These are phyloP conservation scores for Maudiozyma pseudohumilis DNA, from an alignment of 805 yeast species.

Conservation along the genomic window DNA sequence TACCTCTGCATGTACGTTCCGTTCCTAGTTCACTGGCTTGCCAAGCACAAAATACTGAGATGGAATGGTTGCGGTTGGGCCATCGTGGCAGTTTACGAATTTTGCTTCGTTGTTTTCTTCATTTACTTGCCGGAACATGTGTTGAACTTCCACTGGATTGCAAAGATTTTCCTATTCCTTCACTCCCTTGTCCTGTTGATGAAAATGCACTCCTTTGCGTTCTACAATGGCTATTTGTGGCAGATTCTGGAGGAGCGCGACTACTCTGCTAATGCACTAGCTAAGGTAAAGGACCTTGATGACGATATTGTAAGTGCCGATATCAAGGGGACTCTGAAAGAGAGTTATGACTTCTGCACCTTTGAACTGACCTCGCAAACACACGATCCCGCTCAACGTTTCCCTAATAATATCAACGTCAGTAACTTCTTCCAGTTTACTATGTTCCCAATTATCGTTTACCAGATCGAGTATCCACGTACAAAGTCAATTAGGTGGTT, in stretches of 20 bases:
- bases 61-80: conserved; percentile 65
- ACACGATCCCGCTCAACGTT: conserved; percentile 24
- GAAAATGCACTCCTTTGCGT: conserved; percentile 92
- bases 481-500: conserved; percentile 57
- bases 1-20: conserved; percentile 57
- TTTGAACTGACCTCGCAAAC: conserved; percentile 57
- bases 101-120: conserved; percentile 43
- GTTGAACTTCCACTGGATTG: conserved; percentile 71
- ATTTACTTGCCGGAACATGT: conserved; percentile 44
- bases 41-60: conserved; percentile 35
- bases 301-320: conserved; percentile 12
- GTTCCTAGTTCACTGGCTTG: conserved; percentile 46
- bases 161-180: conserved; percentile 68
- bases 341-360: conserved; percentile 54
- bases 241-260: conserved; percentile 42
- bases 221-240: conserved; percentile 87
- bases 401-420: conserved; percentile 66
- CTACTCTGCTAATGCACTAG: conserved; percentile 36
- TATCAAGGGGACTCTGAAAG: conserved; percentile 26
- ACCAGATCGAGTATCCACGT: conserved; percentile 75
- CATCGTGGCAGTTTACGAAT: conserved; percentile 49
- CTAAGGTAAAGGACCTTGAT: conserved; percentile 21
- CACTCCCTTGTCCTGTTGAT: conserved; percentile 80
- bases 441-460: conserved; percentile 83
- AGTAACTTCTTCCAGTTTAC: conserved; percentile 64